Conservation (phyloP, 805 yeast species). For the Jamesozyma jinghongensis region DNA sequence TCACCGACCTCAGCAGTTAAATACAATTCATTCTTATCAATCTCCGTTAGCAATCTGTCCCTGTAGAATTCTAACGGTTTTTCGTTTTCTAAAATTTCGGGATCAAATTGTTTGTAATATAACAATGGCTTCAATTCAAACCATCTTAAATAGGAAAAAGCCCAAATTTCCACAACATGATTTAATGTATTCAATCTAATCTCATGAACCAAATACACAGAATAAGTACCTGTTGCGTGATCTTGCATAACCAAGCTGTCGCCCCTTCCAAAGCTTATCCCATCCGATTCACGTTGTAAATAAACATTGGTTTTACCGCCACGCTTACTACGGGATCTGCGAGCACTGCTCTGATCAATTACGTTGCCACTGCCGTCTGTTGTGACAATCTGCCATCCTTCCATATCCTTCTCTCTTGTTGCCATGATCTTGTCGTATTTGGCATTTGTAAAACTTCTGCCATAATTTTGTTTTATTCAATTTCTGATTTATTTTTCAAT, state of each 20-base stretch:
- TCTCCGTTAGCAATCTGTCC: constrained; percentile 16
- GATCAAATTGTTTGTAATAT: constrained; percentile 22
- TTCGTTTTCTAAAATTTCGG: constrained; percentile 15
- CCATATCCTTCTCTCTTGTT: constrained; percentile 15
- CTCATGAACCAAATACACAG: constrained; percentile 42
- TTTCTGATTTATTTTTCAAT: too few species aligned
- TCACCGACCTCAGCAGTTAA: constrained; percentile 43
- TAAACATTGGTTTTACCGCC: constrained; percentile 13
- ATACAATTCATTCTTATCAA: constrained; percentile 40
- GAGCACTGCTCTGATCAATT: constrained; percentile 11
- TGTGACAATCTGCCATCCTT: constrained; percentile 27
- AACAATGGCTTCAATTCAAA: constrained; percentile 31
- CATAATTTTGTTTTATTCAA: too few species aligned
- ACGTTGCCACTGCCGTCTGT: constrained; percentile 23
- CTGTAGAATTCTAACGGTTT: constrained; percentile 10
- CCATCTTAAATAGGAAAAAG: constrained; percentile 38
- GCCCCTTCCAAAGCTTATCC: constrained; percentile 42
- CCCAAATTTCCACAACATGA: constrained; percentile 40
- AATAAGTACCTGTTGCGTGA: constrained; percentile 28
- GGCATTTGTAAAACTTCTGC: too few species aligned
- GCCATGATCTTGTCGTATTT: too few species aligned
- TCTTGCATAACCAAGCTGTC: constrained; percentile 40
- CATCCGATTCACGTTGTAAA: constrained; percentile 39
- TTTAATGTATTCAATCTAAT: constrained; percentile 41
- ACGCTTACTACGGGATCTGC: constrained; percentile 19